A percentile compares a stretch with the other conserved stretches of the same genome.
Evolutionary conservation across 2,329 filamentous ascomycete species (phyloP).

Genomic region (Ceratocystis huliohia): DNA sequence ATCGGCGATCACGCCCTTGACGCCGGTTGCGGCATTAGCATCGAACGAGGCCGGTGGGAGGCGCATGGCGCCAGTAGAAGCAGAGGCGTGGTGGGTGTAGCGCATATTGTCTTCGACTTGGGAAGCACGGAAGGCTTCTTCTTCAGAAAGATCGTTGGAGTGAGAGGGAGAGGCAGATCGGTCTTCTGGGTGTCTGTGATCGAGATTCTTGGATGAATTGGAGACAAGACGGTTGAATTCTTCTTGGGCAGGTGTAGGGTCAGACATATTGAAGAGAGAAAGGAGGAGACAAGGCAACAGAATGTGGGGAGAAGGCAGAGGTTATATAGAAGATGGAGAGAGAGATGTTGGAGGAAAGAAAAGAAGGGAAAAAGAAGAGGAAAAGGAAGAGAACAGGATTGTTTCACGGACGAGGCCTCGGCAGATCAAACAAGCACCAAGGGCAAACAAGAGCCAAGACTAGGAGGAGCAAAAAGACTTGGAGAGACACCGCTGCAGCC

Average conservation of each 20-base stretch:
- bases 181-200: slow-evolving; percentile 45
- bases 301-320: neutral
- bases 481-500: slow-evolving; percentile 6
- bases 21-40: slow-evolving; percentile 60
- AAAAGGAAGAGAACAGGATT: slow-evolving; percentile 3
- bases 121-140: slow-evolving; percentile 40
- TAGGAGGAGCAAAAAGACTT: slow-evolving; percentile 5
- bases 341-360: neutral
- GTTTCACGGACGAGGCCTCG: slow-evolving; percentile 7
- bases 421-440: slow-evolving; percentile 12
- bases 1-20: slow-evolving; percentile 79
- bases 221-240: slow-evolving; percentile 52
- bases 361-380: neutral
- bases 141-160: slow-evolving; percentile 43
- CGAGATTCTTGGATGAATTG: slow-evolving; percentile 34
- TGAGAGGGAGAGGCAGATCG: slow-evolving; percentile 33
- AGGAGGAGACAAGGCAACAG: slow-evolving; percentile 17
- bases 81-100: slow-evolving; percentile 41
- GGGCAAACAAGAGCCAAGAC: slow-evolving; percentile 9
- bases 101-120: slow-evolving; percentile 54
- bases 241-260: slow-evolving; percentile 48
- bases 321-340: slow-evolving; percentile 15
- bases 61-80: slow-evolving; percentile 38
- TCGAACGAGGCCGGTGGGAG: slow-evolving; percentile 52
- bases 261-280: slow-evolving; percentile 37